Evolutionary conservation across 2,329 filamentous ascomycete genomes (phyloP).

Genomic region (Helicocarpus griseus): DNA sequence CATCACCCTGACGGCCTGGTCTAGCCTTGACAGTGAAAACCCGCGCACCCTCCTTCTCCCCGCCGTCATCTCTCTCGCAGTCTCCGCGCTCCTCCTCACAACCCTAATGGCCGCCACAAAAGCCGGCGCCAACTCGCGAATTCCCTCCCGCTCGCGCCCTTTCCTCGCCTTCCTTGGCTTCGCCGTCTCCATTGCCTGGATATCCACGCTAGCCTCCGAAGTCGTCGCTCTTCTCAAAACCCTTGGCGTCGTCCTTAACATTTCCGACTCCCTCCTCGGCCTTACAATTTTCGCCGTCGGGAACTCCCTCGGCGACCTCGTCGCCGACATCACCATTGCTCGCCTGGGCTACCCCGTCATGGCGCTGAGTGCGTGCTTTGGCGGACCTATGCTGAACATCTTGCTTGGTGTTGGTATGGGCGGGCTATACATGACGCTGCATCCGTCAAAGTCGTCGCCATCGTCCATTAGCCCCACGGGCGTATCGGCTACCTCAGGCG

Average conservation of each 20-base stretch:
- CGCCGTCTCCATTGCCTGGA: constrained; percentile 86
- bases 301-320: constrained; percentile 87
- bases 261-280: constrained; percentile 88
- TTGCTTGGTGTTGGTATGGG: constrained; percentile 87
- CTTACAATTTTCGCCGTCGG: constrained; percentile 94
- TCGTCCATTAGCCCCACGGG: constrained; percentile 44
- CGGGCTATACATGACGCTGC: constrained; percentile 77
- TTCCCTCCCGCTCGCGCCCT: constrained; percentile 63
- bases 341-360: constrained; percentile 92
- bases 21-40: constrained; percentile 46
- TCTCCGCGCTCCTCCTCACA: constrained; percentile 57
- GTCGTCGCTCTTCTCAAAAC: constrained; percentile 93
- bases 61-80: constrained; percentile 55
- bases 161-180: constrained; percentile 84
- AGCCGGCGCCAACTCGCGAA: constrained; percentile 40
- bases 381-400: constrained; percentile 97
- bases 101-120: constrained; percentile 58
- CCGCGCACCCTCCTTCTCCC: constrained; percentile 46
- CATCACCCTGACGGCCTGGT: constrained; percentile 61
- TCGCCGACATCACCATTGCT: constrained; percentile 90
- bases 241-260: constrained; percentile 80
- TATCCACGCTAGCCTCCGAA: constrained; percentile 88
- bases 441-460: constrained; percentile 66
- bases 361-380: constrained; percentile 89
- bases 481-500: constrained; percentile 26